These are phyloP conservation scores for Garcia nutans DNA, from an alignment of 345 rosid genomes.

Conservation along the genomic window DNA sequence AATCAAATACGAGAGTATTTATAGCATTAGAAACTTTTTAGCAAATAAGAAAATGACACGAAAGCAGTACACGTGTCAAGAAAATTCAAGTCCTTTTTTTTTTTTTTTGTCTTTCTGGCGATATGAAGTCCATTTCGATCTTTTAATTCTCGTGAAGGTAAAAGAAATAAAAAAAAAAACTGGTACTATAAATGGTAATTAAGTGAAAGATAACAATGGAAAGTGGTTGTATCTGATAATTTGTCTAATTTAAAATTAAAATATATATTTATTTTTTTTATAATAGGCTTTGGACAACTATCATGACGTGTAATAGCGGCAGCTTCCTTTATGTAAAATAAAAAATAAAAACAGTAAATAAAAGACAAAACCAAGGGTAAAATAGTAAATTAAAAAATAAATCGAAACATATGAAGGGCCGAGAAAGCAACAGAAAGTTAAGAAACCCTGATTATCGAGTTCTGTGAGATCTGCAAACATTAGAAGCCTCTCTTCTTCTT, in stretches of 20 bases:
- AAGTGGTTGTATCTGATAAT: neutral
- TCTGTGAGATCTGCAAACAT: conserved; percentile 66
- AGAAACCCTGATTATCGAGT: conserved; percentile 59
- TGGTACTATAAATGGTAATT: neutral
- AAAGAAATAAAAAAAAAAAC: neutral
- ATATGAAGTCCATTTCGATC: neutral
- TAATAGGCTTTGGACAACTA: conserved; percentile 32
- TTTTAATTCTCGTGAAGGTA: neutral
- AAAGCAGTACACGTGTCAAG: neutral
- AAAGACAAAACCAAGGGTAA: conserved; percentile 27
- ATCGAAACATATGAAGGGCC: conserved; percentile 58
- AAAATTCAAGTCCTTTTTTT: neutral
- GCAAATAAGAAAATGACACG: neutral
- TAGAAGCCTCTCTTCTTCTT: neutral
- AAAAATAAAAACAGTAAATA: conserved; percentile 16
- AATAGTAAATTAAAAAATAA: conserved; percentile 30
- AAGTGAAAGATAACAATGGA: neutral
- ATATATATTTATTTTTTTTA: neutral
- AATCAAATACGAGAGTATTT: neutral
- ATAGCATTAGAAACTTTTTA: neutral
- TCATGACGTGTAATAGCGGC: conserved; percentile 49
- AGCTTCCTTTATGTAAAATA: conserved; percentile 38
- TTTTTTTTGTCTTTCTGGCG: no score
- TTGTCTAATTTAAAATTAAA: neutral
- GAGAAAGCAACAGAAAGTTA: conserved; percentile 51